These are phyloP conservation scores for Calamus simplicifolius DNA, from an alignment of 176 grass and related monocot species.

Conservation along the genomic window DNA sequence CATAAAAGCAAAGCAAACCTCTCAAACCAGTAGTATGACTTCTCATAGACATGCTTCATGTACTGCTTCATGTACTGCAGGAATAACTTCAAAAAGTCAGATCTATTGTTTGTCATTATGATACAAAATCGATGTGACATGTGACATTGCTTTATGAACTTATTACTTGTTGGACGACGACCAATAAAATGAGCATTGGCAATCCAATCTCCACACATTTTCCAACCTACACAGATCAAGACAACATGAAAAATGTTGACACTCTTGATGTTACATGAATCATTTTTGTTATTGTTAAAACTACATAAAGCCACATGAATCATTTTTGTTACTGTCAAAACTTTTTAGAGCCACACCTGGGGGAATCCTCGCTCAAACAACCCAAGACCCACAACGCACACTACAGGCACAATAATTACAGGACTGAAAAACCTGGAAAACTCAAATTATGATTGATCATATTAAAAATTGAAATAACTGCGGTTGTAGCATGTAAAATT, in stretches of 20 bases:
- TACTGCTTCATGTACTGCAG: slow-evolving; percentile 57
- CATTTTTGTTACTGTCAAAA: slow-evolving; percentile 11
- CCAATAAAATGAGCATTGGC: slow-evolving; percentile 78
- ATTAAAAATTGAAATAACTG: too few species aligned
- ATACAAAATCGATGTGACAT: slow-evolving; percentile 3
- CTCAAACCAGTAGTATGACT: slow-evolving; percentile 52
- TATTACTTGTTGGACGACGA: slow-evolving; percentile 72
- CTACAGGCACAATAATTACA: slow-evolving; percentile 77
- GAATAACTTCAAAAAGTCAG: slow-evolving; percentile 20
- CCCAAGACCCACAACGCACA: slow-evolving; percentile 90
- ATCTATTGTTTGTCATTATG: slow-evolving; percentile 9
- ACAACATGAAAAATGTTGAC: slow-evolving; percentile 15
- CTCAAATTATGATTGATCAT: neutral
- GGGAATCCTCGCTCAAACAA: slow-evolving; percentile 88
- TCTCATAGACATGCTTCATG: slow-evolving; percentile 27
- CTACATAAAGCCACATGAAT: slow-evolving; percentile 1
- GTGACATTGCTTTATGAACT: neutral
- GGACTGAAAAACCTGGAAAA: slow-evolving; percentile 70
- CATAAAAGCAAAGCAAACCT: slow-evolving; percentile 78
- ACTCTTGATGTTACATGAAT: neutral
- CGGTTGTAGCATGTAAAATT: too few species aligned
- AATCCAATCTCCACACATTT: slow-evolving; percentile 99
- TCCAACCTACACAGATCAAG: slow-evolving; percentile 54
- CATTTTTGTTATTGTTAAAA: neutral
- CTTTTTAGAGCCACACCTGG: slow-evolving; percentile 46